Conservation (phyloP, 257 asterid genomes). For the Nicotiana noctiflora region DNA sequence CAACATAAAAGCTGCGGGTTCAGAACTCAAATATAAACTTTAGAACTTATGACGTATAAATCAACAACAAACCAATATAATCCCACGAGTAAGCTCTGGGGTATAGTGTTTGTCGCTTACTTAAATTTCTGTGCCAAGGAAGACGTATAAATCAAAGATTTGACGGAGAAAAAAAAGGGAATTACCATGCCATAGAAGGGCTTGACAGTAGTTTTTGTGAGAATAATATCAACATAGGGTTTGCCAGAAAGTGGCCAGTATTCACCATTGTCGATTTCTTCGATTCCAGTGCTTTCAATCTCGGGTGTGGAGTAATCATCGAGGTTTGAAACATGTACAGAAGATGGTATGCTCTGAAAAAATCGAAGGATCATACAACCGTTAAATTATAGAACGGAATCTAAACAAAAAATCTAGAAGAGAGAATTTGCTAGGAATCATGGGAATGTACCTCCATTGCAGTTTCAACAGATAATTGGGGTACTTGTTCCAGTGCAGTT, state of each 20-base stretch:
- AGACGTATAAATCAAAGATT: not conserved
- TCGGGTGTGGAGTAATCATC: not conserved
- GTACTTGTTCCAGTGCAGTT: not conserved
- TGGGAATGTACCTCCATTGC: not conserved
- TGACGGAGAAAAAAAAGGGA: not conserved
- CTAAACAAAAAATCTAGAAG: not conserved
- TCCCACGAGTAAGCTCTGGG: too few relatives aligned
- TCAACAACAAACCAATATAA: too few relatives aligned
- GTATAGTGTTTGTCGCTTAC: too few relatives aligned
- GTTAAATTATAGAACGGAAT: not conserved
- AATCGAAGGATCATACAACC: not conserved
- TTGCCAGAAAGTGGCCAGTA: constrained; percentile 22
- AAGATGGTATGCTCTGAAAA: not conserved
- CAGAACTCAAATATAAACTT: not conserved
- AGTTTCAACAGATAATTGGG: not conserved
- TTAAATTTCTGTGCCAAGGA: too few relatives aligned
- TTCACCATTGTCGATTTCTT: constrained; percentile 9
- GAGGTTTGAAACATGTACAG: not conserved
- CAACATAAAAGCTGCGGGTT: not conserved
- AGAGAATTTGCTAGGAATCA: not conserved
- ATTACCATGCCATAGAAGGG: constrained; percentile 17
- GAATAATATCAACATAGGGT: constrained; percentile 18
- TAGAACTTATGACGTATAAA: too few relatives aligned
- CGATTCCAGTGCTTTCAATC: not conserved
- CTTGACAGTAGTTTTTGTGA: constrained; percentile 11